Percentiles rank a stretch among this genome's conserved stretches.
phyloP scores from a whole-genome alignment of 495 filamentous ascomycete species.

The Daldinia grandis region DNA sequence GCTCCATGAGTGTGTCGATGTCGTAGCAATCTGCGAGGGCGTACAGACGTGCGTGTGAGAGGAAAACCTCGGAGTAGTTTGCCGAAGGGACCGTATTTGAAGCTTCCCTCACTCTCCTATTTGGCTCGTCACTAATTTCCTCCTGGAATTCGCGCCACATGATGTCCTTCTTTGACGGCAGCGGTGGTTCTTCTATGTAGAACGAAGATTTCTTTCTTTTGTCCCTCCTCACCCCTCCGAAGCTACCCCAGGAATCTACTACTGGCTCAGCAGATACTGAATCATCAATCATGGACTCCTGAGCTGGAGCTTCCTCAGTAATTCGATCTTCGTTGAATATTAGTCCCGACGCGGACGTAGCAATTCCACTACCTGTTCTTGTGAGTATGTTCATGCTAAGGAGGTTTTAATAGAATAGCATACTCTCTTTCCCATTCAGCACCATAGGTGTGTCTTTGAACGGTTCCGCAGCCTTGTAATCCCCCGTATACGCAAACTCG shows the following conservation, averaged over 20 bases:
- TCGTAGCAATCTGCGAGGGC: slow-evolving; percentile 26
- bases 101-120: neutral
- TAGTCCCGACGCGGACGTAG: no score
- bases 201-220: neutral
- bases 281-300: no score
- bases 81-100: neutral
- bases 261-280: no score
- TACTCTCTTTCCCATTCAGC: neutral
- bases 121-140: neutral
- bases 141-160: slow-evolving; percentile 20
- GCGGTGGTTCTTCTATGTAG: neutral
- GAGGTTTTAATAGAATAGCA: neutral
- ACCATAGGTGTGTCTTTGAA: neutral
- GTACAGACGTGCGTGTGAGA: slow-evolving; percentile 34
- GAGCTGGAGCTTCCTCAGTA: no score
- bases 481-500: slow-evolving; percentile 33
- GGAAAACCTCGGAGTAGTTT: slow-evolving; percentile 28
- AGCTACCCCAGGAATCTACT: no score
- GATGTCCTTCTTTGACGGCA: neutral
- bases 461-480: slow-evolving; percentile 26
- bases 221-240: neutral
- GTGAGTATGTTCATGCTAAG: neutral
- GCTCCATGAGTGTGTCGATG: slow-evolving; percentile 10
- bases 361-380: neutral
- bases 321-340: no score